Evolutionary conservation across 2,329 filamentous ascomycete species (phyloP).

Genomic region (Eurotiales sp.): DNA sequence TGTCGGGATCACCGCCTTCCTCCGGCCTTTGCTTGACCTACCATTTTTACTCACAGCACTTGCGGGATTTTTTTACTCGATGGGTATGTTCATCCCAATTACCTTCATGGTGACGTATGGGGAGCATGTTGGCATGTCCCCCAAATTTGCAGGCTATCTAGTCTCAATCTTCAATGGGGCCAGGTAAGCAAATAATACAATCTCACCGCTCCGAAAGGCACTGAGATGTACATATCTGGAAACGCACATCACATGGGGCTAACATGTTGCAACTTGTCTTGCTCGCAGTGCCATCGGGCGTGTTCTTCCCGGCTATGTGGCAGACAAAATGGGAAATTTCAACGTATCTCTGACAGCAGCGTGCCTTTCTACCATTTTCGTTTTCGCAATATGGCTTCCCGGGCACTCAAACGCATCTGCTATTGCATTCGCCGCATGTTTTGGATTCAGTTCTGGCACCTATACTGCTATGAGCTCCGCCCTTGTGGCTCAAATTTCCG

Average conservation of each 20-base stretch:
- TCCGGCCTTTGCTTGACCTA: slow-evolving; percentile 7
- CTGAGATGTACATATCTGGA: too few relatives aligned
- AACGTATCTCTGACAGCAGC: slow-evolving; percentile 52
- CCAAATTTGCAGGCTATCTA: slow-evolving; percentile 49
- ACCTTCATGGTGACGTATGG: slow-evolving; percentile 49
- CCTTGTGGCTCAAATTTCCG: slow-evolving; percentile 57
- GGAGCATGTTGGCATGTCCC: slow-evolving; percentile 46
- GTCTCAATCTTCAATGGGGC: slow-evolving; percentile 52
- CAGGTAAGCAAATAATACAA: slow-evolving; percentile 26
- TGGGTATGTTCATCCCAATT: slow-evolving; percentile 57
- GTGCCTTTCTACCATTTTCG: slow-evolving; percentile 43
- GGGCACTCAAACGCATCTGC: slow-evolving; percentile 52
- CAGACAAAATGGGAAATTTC: slow-evolving; percentile 53
- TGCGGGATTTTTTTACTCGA: slow-evolving; percentile 54
- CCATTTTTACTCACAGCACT: slow-evolving; percentile 23
- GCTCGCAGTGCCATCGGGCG: slow-evolving; percentile 50
- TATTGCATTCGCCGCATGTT: slow-evolving; percentile 60
- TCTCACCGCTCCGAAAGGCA: not conserved
- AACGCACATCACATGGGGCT: too few relatives aligned
- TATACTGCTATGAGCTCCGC: slow-evolving; percentile 61
- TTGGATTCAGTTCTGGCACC: slow-evolving; percentile 64
- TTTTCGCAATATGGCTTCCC: slow-evolving; percentile 53
- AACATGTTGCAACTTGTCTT: not conserved
- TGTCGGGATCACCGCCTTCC: slow-evolving; percentile 17
- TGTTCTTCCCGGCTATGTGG: slow-evolving; percentile 52